Conservation (phyloP, 2,329 filamentous ascomycete genomes). For the Epichloe amarillans region DNA sequence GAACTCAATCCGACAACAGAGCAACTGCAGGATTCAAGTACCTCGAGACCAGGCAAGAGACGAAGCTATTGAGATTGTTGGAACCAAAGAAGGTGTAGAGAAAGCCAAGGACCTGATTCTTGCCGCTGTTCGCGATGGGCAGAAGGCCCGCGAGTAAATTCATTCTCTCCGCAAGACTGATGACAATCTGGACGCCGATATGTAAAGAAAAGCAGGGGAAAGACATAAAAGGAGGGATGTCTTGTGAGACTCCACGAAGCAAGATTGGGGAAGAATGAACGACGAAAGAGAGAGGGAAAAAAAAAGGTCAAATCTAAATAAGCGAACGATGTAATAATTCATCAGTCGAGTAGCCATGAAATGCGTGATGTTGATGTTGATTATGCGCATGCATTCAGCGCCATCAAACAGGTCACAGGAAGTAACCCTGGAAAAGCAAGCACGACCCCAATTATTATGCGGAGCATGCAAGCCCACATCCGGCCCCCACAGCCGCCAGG, state of each 20-base stretch:
- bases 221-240: neutral
- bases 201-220: neutral
- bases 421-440: too few relatives aligned
- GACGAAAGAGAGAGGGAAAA: neutral
- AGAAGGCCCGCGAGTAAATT: slow-evolving; percentile 19
- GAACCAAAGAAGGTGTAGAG: slow-evolving; percentile 67
- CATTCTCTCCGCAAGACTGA: neutral
- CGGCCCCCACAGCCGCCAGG: too few relatives aligned
- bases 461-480: too few relatives aligned
- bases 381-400: too few relatives aligned
- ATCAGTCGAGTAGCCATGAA: neutral
- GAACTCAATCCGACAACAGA: slow-evolving; percentile 83
- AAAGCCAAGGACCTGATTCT: slow-evolving; percentile 81
- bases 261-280: neutral
- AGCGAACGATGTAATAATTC: neutral
- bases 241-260: neutral
- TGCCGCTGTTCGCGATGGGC: slow-evolving; percentile 58
- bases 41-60: slow-evolving; percentile 61
- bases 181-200: neutral
- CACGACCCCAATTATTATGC: too few relatives aligned
- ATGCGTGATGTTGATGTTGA: too few relatives aligned
- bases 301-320: neutral
- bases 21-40: slow-evolving; percentile 86
- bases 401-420: too few relatives aligned
- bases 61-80: slow-evolving; percentile 85